These are phyloP conservation scores for Globisporangium middletonii DNA, from an alignment of 352 stramenopile species.

Conservation along the genomic window DNA sequence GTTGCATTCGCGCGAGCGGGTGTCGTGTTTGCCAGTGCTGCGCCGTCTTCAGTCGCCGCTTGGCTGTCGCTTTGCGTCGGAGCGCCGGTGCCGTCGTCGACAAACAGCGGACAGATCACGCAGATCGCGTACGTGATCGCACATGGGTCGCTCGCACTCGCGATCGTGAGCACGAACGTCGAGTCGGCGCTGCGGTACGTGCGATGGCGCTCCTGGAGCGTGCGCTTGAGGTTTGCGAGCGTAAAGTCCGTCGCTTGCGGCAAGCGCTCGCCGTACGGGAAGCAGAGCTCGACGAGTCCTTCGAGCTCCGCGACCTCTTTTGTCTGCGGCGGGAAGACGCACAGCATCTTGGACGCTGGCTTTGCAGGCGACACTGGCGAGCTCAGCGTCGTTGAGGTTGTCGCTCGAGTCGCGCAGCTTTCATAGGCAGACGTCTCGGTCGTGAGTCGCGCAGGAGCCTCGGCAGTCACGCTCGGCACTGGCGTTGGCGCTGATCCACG, in stretches of 20 bases:
- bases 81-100: constrained; percentile 21
- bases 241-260: constrained; percentile 47
- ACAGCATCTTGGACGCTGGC: constrained; percentile 42
- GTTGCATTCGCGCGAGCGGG: background rate
- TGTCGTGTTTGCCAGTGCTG: background rate
- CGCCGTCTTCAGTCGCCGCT: background rate
- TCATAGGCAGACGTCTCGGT: background rate
- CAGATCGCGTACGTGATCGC: constrained; percentile 71
- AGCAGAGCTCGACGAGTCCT: constrained; percentile 68
- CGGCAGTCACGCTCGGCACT: background rate
- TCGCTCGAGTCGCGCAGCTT: background rate
- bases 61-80: background rate
- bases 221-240: constrained; percentile 39
- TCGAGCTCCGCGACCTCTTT: constrained; percentile 51
- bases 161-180: constrained; percentile 71
- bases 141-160: constrained; percentile 35
- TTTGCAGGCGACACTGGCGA: background rate
- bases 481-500: constrained; percentile 13
- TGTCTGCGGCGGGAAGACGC: constrained; percentile 34
- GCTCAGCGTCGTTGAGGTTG: background rate
- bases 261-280: constrained; percentile 52
- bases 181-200: constrained; percentile 57
- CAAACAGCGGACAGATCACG: constrained; percentile 53
- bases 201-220: constrained; percentile 60
- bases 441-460: background rate